Evolutionary conservation across 345 rosid genomes (phyloP).

Genomic region (Melaleuca alternifolia): DNA sequence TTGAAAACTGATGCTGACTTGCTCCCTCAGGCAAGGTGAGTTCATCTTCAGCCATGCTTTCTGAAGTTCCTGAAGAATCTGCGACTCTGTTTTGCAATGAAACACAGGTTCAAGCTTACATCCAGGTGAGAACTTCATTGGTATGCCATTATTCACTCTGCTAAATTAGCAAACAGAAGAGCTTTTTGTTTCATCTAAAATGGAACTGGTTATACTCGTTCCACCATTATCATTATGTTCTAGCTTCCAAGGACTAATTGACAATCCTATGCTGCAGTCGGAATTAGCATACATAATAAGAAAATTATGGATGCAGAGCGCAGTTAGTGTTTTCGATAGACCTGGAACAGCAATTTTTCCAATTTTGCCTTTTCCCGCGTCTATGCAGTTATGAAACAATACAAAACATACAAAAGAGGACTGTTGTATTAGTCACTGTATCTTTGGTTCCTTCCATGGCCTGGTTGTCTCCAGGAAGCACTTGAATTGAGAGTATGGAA

Average conservation of each 20-base stretch:
- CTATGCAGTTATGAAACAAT: background rate
- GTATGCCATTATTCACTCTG: background rate
- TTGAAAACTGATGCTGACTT: conserved; percentile 32
- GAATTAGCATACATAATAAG: background rate
- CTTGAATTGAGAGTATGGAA: background rate
- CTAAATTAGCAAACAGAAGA: background rate
- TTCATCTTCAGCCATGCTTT: conserved; percentile 26
- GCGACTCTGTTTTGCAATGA: conserved; percentile 15
- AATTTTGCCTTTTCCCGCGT: background rate
- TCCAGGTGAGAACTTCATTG: background rate
- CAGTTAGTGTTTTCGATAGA: background rate
- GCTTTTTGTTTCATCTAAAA: background rate
- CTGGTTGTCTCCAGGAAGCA: background rate
- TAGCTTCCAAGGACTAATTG: background rate
- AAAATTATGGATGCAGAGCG: background rate
- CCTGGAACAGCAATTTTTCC: background rate
- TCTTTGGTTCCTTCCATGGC: background rate
- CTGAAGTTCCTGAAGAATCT: conserved; percentile 4
- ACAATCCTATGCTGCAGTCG: background rate
- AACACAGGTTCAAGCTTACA: background rate
- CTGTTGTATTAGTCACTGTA: background rate
- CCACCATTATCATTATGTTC: background rate
- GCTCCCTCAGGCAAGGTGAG: conserved; percentile 50
- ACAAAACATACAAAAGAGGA: background rate
- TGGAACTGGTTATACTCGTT: background rate